These are phyloP conservation scores for Penicillium sp. DNA, from an alignment of 2,329 filamentous ascomycete genomes.

Conservation along the genomic window DNA sequence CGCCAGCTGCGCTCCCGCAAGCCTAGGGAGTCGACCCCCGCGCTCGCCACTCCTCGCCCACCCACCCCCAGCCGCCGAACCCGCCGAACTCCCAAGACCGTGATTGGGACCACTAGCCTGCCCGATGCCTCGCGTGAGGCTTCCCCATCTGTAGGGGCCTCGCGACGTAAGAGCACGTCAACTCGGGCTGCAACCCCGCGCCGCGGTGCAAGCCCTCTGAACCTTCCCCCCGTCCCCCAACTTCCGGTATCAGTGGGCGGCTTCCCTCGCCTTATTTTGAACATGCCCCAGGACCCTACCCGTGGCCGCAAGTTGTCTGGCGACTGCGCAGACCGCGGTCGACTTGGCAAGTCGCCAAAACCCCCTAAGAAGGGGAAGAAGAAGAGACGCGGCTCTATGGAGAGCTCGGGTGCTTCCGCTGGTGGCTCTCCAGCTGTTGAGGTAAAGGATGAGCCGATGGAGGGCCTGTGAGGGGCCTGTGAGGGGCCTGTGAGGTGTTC, in stretches of 20 bases:
- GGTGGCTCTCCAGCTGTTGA: not conserved
- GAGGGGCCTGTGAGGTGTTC: not conserved
- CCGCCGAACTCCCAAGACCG: constrained; percentile 58
- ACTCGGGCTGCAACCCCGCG: not conserved
- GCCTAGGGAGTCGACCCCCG: constrained; percentile 37
- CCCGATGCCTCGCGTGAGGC: constrained; percentile 33
- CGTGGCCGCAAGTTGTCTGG: not conserved
- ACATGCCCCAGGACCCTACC: not conserved
- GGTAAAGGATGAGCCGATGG: not conserved
- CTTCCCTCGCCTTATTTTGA: not conserved
- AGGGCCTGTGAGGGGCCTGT: not conserved
- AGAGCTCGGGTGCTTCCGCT: not conserved
- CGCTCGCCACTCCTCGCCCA: constrained; percentile 52
- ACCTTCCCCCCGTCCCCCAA: not conserved
- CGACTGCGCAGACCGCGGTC: not conserved
- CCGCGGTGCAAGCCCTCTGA: not conserved
- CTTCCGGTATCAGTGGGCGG: not conserved
- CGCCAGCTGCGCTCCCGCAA: constrained; percentile 72
- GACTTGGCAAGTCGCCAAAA: not conserved
- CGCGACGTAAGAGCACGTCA: constrained; percentile 31
- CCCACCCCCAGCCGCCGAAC: constrained; percentile 55
- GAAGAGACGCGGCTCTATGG: not conserved
- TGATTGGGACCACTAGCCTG: constrained; percentile 55
- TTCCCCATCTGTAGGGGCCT: constrained; percentile 23
- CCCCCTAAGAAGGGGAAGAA: constrained; percentile 3